Conservation (phyloP, 2,329 filamentous ascomycete species). For the Xylaria arbuscula region DNA sequence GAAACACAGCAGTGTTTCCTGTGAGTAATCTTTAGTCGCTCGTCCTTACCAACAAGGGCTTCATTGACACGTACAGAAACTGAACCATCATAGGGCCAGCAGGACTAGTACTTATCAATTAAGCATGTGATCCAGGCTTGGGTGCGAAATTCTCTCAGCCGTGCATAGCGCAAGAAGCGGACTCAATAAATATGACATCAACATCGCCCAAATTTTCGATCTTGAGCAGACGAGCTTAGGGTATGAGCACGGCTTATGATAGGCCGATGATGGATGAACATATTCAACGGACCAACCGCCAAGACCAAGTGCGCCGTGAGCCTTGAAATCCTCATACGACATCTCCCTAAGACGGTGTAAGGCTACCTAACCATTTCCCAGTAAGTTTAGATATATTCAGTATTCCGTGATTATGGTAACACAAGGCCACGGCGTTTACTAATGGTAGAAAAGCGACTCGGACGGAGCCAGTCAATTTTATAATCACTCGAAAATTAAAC, state of each 20-base stretch:
- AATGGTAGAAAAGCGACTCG: too few species aligned
- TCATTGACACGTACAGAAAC: slow-evolving; percentile 44
- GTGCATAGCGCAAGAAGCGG: slow-evolving; percentile 77
- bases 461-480: neutral
- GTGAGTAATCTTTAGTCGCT: slow-evolving; percentile 8
- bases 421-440: neutral
- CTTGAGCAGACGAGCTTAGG: slow-evolving; percentile 69
- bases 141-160: slow-evolving; percentile 76
- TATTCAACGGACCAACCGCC: slow-evolving; percentile 80
- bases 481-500: neutral
- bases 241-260: slow-evolving; percentile 55
- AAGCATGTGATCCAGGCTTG: slow-evolving; percentile 71
- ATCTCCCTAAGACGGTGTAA: slow-evolving; percentile 54
- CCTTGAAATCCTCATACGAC: slow-evolving; percentile 76
- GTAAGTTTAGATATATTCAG: neutral
- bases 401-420: neutral
- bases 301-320: slow-evolving; percentile 71
- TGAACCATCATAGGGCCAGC: slow-evolving; percentile 67
- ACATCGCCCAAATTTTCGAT: slow-evolving; percentile 73
- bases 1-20: slow-evolving; percentile 71
- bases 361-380: neutral
- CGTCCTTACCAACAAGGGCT: neutral
- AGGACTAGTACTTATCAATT: slow-evolving; percentile 74
- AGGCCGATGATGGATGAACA: slow-evolving; percentile 42
- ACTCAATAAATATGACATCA: slow-evolving; percentile 77